Conservation (phyloP, 495 filamentous ascomycete species). For the Podospora didyma region DNA sequence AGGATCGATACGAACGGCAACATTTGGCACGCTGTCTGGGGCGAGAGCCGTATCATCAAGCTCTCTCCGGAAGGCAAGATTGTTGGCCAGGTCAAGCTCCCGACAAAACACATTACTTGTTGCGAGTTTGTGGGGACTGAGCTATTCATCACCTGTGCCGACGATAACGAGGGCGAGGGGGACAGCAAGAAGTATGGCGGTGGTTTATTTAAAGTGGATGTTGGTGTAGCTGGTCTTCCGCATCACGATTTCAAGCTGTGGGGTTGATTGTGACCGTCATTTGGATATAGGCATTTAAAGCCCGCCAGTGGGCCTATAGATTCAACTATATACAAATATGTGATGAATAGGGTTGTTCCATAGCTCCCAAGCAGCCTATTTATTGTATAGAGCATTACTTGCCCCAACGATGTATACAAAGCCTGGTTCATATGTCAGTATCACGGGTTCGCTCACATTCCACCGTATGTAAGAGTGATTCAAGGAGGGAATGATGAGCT, state of each 20-base stretch:
- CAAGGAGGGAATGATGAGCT: too few species aligned
- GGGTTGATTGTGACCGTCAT: neutral
- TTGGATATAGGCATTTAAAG: too few species aligned
- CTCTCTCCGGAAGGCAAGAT: slow-evolving; percentile 61
- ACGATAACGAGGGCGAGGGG: slow-evolving; percentile 53
- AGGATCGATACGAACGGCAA: slow-evolving; percentile 68
- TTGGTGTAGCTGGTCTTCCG: slow-evolving; percentile 56
- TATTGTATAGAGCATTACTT: too few species aligned
- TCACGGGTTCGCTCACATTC: too few species aligned
- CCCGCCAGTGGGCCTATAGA: too few species aligned
- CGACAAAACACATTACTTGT: slow-evolving; percentile 68
- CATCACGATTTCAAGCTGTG: slow-evolving; percentile 54
- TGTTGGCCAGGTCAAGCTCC: slow-evolving; percentile 61
- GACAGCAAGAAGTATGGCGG: slow-evolving; percentile 62
- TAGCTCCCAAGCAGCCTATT: too few species aligned
- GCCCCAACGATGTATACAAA: too few species aligned
- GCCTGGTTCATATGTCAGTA: too few species aligned
- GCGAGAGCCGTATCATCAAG: slow-evolving; percentile 63
- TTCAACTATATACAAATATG: too few species aligned
- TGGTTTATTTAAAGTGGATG: slow-evolving; percentile 63
- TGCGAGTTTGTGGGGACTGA: slow-evolving; percentile 69
- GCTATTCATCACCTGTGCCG: slow-evolving; percentile 70
- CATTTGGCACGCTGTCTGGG: slow-evolving; percentile 76
- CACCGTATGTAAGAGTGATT: too few species aligned
- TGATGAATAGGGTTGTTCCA: too few species aligned